These are phyloP conservation scores for Hypsizygus marmoreus DNA, from an alignment of 768 basidiomycete species.

Conservation along the genomic window DNA sequence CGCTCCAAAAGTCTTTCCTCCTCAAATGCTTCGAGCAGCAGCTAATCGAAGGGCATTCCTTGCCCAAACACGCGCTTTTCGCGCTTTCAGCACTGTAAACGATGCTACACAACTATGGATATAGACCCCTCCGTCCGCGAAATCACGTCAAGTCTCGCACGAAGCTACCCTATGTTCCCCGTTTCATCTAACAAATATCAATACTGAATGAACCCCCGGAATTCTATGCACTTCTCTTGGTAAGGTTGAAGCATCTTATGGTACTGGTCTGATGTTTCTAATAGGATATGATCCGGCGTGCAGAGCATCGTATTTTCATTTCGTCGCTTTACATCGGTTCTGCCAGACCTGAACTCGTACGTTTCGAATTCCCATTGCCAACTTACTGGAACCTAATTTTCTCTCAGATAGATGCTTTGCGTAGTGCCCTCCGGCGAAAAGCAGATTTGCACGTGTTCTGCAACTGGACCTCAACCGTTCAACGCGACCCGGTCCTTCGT, in stretches of 20 bases:
- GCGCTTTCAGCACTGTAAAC: not conserved
- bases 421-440: slow-evolving; percentile 57
- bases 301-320: slow-evolving; percentile 79
- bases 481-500: slow-evolving; percentile 69
- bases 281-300: slow-evolving; percentile 78
- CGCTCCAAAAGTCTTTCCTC: too few relatives aligned
- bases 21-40: too few relatives aligned
- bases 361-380: slow-evolving; percentile 26
- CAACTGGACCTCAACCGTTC: slow-evolving; percentile 82
- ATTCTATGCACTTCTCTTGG: slow-evolving; percentile 58
- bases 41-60: too few relatives aligned
- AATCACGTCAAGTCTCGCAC: slow-evolving; percentile 35
- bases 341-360: slow-evolving; percentile 76
- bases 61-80: not conserved
- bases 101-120: slow-evolving; percentile 26
- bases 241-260: slow-evolving; percentile 26
- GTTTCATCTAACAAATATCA: slow-evolving; percentile 48
- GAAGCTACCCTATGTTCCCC: slow-evolving; percentile 49
- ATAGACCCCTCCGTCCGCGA: slow-evolving; percentile 38
- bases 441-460: slow-evolving; percentile 67
- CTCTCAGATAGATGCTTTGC: slow-evolving; percentile 70
- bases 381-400: not conserved
- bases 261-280: not conserved
- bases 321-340: slow-evolving; percentile 90
- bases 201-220: slow-evolving; percentile 58